A percentile compares a stretch with the other conserved stretches of the same genome.
These are phyloP conservation scores for Poronia punctata DNA, from an alignment of 495 filamentous ascomycete genomes.

Conservation along the genomic window DNA sequence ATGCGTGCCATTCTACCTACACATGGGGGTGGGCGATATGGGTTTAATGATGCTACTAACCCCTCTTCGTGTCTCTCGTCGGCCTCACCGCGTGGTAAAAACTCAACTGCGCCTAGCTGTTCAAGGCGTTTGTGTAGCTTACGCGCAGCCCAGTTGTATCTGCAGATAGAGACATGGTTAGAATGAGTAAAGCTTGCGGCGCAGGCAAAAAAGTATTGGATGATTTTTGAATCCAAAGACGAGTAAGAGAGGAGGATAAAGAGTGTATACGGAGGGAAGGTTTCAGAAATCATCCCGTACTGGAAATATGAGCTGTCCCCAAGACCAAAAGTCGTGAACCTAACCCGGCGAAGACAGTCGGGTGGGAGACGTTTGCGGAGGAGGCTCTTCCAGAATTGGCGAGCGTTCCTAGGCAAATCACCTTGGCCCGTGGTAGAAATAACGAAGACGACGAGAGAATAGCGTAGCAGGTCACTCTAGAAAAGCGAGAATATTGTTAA, in stretches of 20 bases:
- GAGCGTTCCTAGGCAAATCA: slow-evolving; percentile 75
- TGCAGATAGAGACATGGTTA: slow-evolving; percentile 28
- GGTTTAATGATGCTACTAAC: slow-evolving; percentile 38
- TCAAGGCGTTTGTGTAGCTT: slow-evolving; percentile 80
- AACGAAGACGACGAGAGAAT: slow-evolving; percentile 66
- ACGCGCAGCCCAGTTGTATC: slow-evolving; percentile 87
- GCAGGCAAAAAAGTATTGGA: neutral
- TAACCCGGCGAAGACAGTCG: slow-evolving; percentile 57
- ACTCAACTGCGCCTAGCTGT: slow-evolving; percentile 76
- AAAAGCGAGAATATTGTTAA: slow-evolving; percentile 9
- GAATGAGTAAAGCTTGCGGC: neutral
- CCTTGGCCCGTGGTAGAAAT: slow-evolving; percentile 93
- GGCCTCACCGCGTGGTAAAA: slow-evolving; percentile 72
- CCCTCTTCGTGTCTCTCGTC: slow-evolving; percentile 93
- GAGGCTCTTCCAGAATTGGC: slow-evolving; percentile 77
- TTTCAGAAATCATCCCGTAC: too few relatives aligned
- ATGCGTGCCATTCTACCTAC: neutral
- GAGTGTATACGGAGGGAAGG: neutral
- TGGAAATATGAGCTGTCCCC: slow-evolving; percentile 92
- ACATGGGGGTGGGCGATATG: neutral
- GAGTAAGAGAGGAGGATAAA: slow-evolving; percentile 3
- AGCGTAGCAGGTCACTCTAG: slow-evolving; percentile 40
- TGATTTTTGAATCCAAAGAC: neutral
- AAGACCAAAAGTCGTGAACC: slow-evolving; percentile 81
- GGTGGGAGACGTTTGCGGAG: slow-evolving; percentile 67